These are phyloP conservation scores for Solanum peruvianum DNA, from an alignment of 257 asterid genomes.

Conservation along the genomic window DNA sequence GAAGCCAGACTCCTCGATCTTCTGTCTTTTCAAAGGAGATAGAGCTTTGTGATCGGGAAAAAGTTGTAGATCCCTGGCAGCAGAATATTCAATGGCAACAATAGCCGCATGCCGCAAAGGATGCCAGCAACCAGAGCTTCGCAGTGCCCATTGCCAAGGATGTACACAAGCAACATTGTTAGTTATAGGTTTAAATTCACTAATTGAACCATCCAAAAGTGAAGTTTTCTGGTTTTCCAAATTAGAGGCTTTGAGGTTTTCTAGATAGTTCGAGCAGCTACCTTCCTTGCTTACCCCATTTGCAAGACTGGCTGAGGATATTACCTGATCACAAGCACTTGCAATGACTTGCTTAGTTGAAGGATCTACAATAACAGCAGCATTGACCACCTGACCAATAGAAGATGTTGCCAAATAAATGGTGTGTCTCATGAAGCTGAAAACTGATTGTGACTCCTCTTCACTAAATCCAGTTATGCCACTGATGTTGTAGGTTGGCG, in stretches of 20 bases:
- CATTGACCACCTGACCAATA: slow-evolving; percentile 49
- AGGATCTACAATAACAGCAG: slow-evolving; percentile 91
- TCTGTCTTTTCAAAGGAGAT: slow-evolving; percentile 44
- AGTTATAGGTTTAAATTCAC: slow-evolving; percentile 8
- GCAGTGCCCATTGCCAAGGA: slow-evolving; percentile 71
- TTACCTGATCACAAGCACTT: slow-evolving; percentile 58
- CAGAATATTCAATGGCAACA: slow-evolving; percentile 64
- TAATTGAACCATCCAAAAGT: background rate
- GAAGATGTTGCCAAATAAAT: slow-evolving; percentile 50
- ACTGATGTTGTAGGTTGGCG: slow-evolving; percentile 77
- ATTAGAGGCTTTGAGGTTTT: slow-evolving; percentile 9
- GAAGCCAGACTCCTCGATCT: background rate
- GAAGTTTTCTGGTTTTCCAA: slow-evolving; percentile 6
- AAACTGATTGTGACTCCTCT: slow-evolving; percentile 46
- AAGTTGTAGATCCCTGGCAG: slow-evolving; percentile 61
- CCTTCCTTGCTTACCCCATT: slow-evolving; percentile 11
- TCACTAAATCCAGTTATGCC: slow-evolving; percentile 86
- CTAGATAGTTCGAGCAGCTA: slow-evolving; percentile 9
- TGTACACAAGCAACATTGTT: slow-evolving; percentile 49
- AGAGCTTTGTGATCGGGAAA: slow-evolving; percentile 29
- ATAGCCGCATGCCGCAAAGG: slow-evolving; percentile 87
- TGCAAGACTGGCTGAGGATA: slow-evolving; percentile 5
- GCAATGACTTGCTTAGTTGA: slow-evolving; percentile 57
- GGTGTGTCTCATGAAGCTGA: slow-evolving; percentile 60
- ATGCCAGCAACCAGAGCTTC: slow-evolving; percentile 37